These are phyloP conservation scores for Warburgia ugandensis DNA, from an alignment of 164 flowering plant species.

Conservation along the genomic window DNA sequence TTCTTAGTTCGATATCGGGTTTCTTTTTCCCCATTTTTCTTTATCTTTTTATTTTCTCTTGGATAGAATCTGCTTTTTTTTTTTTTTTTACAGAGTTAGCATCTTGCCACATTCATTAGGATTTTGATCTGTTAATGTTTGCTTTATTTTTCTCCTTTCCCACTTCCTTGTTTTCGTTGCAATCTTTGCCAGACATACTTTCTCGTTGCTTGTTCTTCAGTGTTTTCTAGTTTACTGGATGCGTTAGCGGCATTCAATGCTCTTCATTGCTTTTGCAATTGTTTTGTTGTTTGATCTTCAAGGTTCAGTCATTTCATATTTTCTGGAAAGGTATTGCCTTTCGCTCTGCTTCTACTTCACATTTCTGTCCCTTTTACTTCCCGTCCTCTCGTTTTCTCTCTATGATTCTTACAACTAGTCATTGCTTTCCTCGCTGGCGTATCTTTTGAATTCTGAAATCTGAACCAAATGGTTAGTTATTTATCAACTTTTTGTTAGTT, in stretches of 20 bases:
- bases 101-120: too few species aligned
- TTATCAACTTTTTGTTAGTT: too few species aligned
- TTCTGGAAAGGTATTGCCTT: conserved; percentile 4
- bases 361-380: background rate
- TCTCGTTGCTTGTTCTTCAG: too few species aligned
- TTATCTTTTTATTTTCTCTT: conserved; percentile 2
- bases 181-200: conserved; percentile 4
- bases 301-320: too few species aligned
- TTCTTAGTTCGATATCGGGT: background rate
- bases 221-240: conserved; percentile 8
- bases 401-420: too few species aligned
- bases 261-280: conserved; percentile 6
- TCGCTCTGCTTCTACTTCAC: conserved; percentile 11
- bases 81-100: too few species aligned
- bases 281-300: too few species aligned
- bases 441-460: background rate
- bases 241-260: conserved; percentile 13
- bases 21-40: background rate
- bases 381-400: too few species aligned
- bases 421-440: background rate
- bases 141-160: too few species aligned
- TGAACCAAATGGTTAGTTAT: conserved; percentile 1
- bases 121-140: too few species aligned
- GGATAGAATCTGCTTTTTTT: background rate
- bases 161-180: conserved; percentile 3